Conservation (phyloP, 352 stramenopile species). For the Thraustochytrium sp. region DNA sequence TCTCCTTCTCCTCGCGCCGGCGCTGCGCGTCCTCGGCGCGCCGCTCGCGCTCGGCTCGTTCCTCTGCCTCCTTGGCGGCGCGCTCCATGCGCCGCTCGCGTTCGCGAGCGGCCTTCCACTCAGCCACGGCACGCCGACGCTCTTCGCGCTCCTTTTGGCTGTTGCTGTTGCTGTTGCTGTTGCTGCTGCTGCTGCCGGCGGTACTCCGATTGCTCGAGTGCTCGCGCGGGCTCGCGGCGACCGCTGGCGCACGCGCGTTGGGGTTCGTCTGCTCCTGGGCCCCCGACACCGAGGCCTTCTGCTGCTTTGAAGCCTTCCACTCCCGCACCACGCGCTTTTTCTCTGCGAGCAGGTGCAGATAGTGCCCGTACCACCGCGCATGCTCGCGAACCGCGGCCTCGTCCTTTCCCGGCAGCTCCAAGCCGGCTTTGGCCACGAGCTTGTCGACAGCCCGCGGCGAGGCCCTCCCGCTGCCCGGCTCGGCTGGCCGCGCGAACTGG, state of each 20-base stretch:
- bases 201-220: too few species aligned
- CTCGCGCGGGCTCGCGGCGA: background rate
- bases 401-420: background rate
- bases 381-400: background rate
- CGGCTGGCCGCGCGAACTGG: background rate
- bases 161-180: background rate
- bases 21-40: background rate
- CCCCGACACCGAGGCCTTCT: background rate
- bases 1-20: constrained; percentile 10
- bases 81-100: background rate
- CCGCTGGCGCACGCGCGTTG: background rate
- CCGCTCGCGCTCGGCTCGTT: background rate
- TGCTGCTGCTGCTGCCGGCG: too few species aligned
- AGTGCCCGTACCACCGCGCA: constrained; percentile 2
- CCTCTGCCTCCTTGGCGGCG: background rate
- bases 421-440: background rate
- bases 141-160: background rate
- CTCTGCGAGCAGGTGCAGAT: background rate
- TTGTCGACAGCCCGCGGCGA: too few species aligned
- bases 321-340: constrained; percentile 8
- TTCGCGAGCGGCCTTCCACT: background rate
- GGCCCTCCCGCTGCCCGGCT: too few species aligned
- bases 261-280: constrained; percentile 12
- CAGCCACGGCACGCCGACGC: background rate
- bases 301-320: background rate